Conservation (phyloP, 345 rosid species). For the Gossypium turneri region DNA sequence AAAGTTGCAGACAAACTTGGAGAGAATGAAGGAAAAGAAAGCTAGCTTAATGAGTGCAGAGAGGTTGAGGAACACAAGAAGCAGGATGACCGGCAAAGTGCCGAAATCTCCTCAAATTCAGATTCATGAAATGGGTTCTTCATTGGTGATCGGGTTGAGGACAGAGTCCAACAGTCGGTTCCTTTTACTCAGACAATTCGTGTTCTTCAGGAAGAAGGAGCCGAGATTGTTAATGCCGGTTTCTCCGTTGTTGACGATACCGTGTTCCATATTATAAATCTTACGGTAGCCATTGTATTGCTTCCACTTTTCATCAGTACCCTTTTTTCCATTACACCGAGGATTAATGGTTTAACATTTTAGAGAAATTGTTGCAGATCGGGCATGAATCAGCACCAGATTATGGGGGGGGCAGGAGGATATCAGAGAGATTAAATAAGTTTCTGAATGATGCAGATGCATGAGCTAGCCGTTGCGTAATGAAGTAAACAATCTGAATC, state of each 20-base stretch:
- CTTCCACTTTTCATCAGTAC: neutral
- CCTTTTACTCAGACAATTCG: conserved; percentile 34
- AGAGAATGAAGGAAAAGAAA: conserved; percentile 50
- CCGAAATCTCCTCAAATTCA: conserved; percentile 26
- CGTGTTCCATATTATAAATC: conserved; percentile 40
- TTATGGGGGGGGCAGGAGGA: conserved; percentile 30
- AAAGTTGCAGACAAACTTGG: conserved; percentile 48
- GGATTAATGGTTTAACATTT: neutral
- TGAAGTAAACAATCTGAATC: neutral
- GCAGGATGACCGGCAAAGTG: neutral
- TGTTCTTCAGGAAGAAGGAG: conserved; percentile 44
- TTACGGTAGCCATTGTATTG: conserved; percentile 22
- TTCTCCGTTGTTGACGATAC: conserved; percentile 31
- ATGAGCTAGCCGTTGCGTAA: neutral
- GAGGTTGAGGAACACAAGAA: neutral
- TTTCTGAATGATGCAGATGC: conserved; percentile 25
- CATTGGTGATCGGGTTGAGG: conserved; percentile 39
- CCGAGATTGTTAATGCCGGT: conserved; percentile 36
- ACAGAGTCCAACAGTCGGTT: conserved; percentile 35
- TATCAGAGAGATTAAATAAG: conserved; percentile 39
- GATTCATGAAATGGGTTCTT: conserved; percentile 35
- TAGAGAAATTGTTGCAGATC: conserved; percentile 26
- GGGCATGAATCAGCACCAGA: conserved; percentile 21
- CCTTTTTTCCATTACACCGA: neutral
- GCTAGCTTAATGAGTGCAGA: conserved; percentile 26